Base-by-base conservation (phyloP, 495 filamentous ascomycete genomes). In the Annulohypoxylon maeteangense region DNA sequence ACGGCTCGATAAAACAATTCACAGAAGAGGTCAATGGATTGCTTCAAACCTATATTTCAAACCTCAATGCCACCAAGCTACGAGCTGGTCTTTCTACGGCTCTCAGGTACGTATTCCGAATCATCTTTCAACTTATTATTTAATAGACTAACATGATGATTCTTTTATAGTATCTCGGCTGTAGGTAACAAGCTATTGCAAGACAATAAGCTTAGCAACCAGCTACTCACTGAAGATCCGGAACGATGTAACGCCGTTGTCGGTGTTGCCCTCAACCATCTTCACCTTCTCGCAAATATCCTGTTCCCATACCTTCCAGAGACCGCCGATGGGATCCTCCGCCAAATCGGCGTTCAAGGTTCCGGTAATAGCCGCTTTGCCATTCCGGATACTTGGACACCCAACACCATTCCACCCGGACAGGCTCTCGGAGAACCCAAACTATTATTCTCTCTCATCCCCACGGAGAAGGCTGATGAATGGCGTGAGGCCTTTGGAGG, bases 151-250 rank as follows among this genome's bases (percentile, higher is more conserved):
- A 73, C 50, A 47, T 62, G 3, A 7, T n/a, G 29, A 40, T 58
- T 29, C 25, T 22, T 18, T 1, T 22, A 10, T 66, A 73, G 88
- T 82, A 87, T 50, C 85, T 95, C 58, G 89, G 91, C 56, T 23
- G 81, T 88, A 14, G 93, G 94, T 64, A 98, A 98, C 81, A 85
- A 87, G 63, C 85, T 98, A 38, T 87, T 98, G 40, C 93, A 95
- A 79, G 85, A 88, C 73, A 90, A 94, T 77, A 87, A 90, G 34
- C 85, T 97, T 12, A 94, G 97, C 79, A 97, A 97, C 80, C 86
- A 86, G 38, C 88, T 89, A 62, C 89, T 93, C 53, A 87, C 87
- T 32, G 88, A 89, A 57, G 82, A 93, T 69, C 93, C 94, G 6
- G 87, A 90, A 55, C 87, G 87, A 40, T 91, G 91, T 68, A 87